Evolutionary conservation across 2,329 filamentous ascomycete species (phyloP).

Genomic region (Aspergillus brasiliensis): DNA sequence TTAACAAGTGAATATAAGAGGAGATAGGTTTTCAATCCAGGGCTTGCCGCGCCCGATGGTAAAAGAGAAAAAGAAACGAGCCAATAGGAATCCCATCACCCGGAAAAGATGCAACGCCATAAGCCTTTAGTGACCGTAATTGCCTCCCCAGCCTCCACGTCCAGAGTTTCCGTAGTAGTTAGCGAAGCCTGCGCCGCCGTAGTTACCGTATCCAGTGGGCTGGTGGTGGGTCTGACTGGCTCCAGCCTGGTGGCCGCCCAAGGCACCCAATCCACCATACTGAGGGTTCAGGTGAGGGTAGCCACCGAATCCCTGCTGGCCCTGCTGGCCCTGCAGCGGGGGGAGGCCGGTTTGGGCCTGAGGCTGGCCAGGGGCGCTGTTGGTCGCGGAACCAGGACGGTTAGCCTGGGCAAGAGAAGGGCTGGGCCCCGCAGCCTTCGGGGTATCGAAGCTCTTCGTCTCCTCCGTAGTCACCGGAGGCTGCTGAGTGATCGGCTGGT

Average conservation of each 20-base stretch:
- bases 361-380: constrained; percentile 57
- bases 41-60: constrained; percentile 18
- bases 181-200: constrained; percentile 44
- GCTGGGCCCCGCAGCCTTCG: constrained; percentile 61
- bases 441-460: constrained; percentile 60
- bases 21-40: constrained; percentile 13
- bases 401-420: constrained; percentile 64
- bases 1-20: constrained; percentile 19
- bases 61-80: constrained; percentile 30
- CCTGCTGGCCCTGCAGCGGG: constrained; percentile 55
- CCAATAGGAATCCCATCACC: constrained; percentile 33
- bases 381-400: constrained; percentile 64
- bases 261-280: constrained; percentile 50
- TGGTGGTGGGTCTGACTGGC: constrained; percentile 46
- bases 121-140: constrained; percentile 48
- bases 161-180: constrained; percentile 49
- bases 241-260: constrained; percentile 45
- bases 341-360: constrained; percentile 54
- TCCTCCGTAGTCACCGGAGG: constrained; percentile 54
- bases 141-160: constrained; percentile 50
- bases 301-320: constrained; percentile 59
- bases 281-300: constrained; percentile 59
- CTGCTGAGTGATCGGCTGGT: constrained; percentile 56
- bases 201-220: constrained; percentile 45
- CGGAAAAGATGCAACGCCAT: constrained; percentile 28